Conservation (phyloP, 352 stramenopile species). For the Globisporangium cylindrosporum region DNA sequence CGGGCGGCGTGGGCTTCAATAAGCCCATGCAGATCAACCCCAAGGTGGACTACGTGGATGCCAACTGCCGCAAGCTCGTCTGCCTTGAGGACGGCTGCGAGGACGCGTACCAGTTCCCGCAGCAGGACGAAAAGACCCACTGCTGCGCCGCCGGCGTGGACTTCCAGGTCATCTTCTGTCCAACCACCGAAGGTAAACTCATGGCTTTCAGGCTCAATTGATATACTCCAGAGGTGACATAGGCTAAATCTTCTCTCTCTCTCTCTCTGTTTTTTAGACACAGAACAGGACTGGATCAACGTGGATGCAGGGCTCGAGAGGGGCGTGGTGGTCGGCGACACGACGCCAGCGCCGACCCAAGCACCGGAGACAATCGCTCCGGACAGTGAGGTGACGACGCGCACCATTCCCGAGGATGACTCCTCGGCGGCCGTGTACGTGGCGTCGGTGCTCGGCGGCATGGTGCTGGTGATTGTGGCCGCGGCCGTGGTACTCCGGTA, state of each 20-base stretch:
- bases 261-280: not conserved
- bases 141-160: slow-evolving; percentile 30
- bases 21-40: slow-evolving; percentile 58
- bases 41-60: not conserved
- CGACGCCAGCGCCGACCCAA: not conserved
- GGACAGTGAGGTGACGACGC: slow-evolving; percentile 9
- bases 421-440: slow-evolving; percentile 16
- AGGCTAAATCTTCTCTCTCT: not conserved
- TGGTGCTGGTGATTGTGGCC: slow-evolving; percentile 6
- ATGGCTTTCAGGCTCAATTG: not conserved
- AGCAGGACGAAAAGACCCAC: slow-evolving; percentile 55
- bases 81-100: slow-evolving; percentile 52
- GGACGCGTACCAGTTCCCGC: slow-evolving; percentile 65
- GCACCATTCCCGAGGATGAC: not conserved
- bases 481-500: slow-evolving; percentile 7
- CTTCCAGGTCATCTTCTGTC: slow-evolving; percentile 53
- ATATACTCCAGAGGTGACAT: not conserved
- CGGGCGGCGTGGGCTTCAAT: slow-evolving; percentile 62
- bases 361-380: not conserved
- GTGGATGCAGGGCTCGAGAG: slow-evolving; percentile 1
- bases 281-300: slow-evolving; percentile 12
- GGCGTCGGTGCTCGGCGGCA: slow-evolving; percentile 11
- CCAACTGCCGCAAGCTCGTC: slow-evolving; percentile 39
- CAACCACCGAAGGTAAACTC: slow-evolving; percentile 3
- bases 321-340: slow-evolving; percentile 14